phyloP scores from a whole-genome alignment of 2,329 filamentous ascomycete genomes.

The Hymenotorrendiella dingleyae region DNA sequence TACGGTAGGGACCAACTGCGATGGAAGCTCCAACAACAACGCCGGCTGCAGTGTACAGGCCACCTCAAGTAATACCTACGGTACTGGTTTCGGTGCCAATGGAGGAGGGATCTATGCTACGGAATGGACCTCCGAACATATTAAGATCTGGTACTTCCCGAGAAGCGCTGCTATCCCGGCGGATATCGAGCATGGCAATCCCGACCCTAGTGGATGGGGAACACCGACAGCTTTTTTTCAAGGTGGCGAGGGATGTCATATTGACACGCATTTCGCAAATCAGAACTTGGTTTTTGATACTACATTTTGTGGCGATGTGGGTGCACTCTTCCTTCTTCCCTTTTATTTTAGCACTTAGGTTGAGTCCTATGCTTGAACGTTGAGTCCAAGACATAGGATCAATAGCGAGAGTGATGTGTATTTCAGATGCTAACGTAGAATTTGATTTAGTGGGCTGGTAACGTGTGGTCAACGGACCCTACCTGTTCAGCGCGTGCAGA shows the following conservation, averaged over 20 bases:
- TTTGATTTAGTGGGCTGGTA: slow-evolving; percentile 6
- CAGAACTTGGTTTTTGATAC: slow-evolving; percentile 68
- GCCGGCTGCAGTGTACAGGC: slow-evolving; percentile 40
- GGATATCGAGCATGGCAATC: slow-evolving; percentile 51
- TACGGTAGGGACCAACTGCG: slow-evolving; percentile 9
- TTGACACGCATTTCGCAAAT: slow-evolving; percentile 57
- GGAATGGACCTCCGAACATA: slow-evolving; percentile 54
- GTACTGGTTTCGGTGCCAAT: slow-evolving; percentile 58
- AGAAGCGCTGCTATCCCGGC: slow-evolving; percentile 51
- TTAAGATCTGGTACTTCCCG: slow-evolving; percentile 72
- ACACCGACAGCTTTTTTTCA: slow-evolving; percentile 60
- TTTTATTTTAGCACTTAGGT: not conserved
- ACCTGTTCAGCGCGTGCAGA: not conserved
- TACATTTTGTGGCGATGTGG: slow-evolving; percentile 64
- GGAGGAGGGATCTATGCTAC: slow-evolving; percentile 55
- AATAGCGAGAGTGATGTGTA: no score
- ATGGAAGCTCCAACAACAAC: slow-evolving; percentile 23
- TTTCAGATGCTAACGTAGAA: not conserved
- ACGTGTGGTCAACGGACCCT: slow-evolving; percentile 7
- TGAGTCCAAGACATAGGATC: no score
- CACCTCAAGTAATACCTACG: slow-evolving; percentile 43
- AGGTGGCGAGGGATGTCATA: slow-evolving; percentile 47
- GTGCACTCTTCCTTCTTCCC: no score
- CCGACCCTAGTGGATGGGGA: slow-evolving; percentile 62
- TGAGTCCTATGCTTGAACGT: no score